These are phyloP conservation scores for Yamadazyma pseudoaaseri DNA, from an alignment of 1,139 yeast genomes.

Conservation along the genomic window DNA sequence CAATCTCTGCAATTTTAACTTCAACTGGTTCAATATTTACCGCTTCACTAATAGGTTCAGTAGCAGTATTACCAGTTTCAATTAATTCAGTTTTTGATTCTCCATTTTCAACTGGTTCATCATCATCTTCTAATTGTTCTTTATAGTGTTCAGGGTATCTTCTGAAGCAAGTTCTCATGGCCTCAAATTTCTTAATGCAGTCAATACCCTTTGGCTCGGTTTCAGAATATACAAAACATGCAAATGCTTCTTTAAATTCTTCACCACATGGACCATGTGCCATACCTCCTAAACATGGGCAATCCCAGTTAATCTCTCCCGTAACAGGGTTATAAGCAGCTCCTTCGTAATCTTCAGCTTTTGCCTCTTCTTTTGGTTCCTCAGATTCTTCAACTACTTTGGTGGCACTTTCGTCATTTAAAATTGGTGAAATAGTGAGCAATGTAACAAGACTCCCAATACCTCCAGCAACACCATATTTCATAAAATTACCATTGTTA, in stretches of 20 bases:
- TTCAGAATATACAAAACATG: conserved; percentile 93
- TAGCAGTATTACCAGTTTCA: conserved; percentile 4
- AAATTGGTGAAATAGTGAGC: neutral
- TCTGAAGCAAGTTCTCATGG: conserved; percentile 95
- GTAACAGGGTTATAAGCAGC: conserved; percentile 96
- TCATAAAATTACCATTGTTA: neutral
- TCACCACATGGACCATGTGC: conserved; percentile 99
- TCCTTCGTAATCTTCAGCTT: conserved; percentile 23
- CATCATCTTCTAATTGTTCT: conserved; percentile 84
- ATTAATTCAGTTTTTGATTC: conserved; percentile 25
- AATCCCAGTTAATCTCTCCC: conserved; percentile 99
- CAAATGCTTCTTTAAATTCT: conserved; percentile 93
- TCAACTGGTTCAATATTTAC: no score
- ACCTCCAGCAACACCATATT: conserved; percentile 2
- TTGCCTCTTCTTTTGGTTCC: conserved; percentile 9
- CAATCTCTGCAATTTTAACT: no score
- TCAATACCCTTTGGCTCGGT: conserved; percentile 97
- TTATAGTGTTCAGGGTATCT: conserved; percentile 91
- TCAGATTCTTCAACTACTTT: neutral
- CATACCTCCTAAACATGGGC: conserved; percentile 99
- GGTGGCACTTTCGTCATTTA: neutral
- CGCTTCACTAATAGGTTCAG: no score
- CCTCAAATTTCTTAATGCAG: conserved; percentile 87
- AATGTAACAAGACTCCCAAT: neutral
- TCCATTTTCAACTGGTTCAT: conserved; percentile 60